Evolutionary conservation across 805 yeast species (phyloP), one percentile per base, ranked within the genome.

Genomic region (Zygotorulaspora danielsina): DNA sequence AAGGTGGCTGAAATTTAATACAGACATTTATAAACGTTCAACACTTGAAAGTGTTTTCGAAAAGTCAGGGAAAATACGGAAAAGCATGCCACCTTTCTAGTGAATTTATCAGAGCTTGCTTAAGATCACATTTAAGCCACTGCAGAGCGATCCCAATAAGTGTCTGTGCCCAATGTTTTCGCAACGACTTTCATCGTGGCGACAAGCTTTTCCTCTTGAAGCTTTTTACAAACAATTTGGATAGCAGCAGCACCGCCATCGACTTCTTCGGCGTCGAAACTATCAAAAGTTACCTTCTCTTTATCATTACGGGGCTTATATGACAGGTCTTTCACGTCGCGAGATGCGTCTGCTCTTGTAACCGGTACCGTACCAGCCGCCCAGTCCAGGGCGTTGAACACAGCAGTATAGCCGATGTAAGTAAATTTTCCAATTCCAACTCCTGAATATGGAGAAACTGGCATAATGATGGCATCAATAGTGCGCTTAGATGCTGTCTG

Each of bases 231-330:
- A 3, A 80, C 76, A 20, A 82, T 62, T 57, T 81, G 87, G n/a
- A 82, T 61, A 13, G 79, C 75, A 10, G 77, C 79, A 0, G 86
- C 80, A 39, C 79, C 75, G 4, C 79, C 81, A 47, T 76, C 69
- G 55, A 71, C 66, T 44, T 71, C 71, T 36, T 63, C 70, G 1
- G 81, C 72, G 46, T 76, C 70, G 59, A 76, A 79, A 35, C 67
- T 55, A 20, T 62, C 57, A 48, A 68, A 69, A 26, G 73, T 69
- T 16, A 61, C 66, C 31, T 59, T 50, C 36, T 78, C 84, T 3
- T 67, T 53, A 2, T 64, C 67, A 50, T 66, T 71, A 49, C 63
- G 54, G 32, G 66, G 60, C 9, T 48, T 34, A 32, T 57, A 52
- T 11, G 45, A 45, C 5, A 43, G 48, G 28, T 65, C 67, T 19